phyloP scores from a whole-genome alignment of 2,329 filamentous ascomycete species.

The Boeremia exigua region DNA sequence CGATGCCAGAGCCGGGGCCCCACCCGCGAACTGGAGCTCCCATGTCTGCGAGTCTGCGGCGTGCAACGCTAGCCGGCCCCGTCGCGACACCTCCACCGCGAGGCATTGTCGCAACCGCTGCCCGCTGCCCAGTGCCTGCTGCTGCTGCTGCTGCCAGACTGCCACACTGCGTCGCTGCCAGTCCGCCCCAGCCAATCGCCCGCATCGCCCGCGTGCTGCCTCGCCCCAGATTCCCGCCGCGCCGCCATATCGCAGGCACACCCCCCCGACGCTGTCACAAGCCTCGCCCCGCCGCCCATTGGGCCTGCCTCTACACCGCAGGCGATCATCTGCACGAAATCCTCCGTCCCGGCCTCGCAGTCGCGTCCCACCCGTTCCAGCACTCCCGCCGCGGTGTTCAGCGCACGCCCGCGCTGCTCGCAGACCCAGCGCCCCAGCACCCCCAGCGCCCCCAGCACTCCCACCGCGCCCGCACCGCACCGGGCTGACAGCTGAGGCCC shows the following conservation, averaged over 20 bases:
- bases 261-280: conserved; percentile 41
- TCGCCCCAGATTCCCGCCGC: conserved; percentile 1
- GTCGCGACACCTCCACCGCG: conserved; percentile 17
- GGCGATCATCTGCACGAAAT: conserved; percentile 62
- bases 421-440: too few relatives aligned
- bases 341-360: conserved; percentile 48
- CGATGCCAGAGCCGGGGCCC: background rate
- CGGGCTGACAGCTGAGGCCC: conserved; percentile 23
- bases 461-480: too few relatives aligned
- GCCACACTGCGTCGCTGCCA: conserved; percentile 15
- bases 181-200: conserved; percentile 36
- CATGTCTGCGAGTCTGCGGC: background rate
- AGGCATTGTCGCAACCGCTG: too few relatives aligned
- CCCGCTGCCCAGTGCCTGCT: too few relatives aligned
- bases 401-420: conserved; percentile 14
- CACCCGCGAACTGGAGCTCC: conserved; percentile 4
- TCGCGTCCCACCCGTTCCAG: conserved; percentile 20
- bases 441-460: too few relatives aligned
- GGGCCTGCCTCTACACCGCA: conserved; percentile 32
- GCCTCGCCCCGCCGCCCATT: conserved; percentile 46
- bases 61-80: conserved; percentile 12
- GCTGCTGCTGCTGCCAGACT: too few relatives aligned
- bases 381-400: conserved; percentile 17
- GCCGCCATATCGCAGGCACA: conserved; percentile 17
- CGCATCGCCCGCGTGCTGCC: conserved; percentile 1